Evolutionary conservation across 495 filamentous ascomycete genomes (phyloP).

Genomic region (Bryoglossum gracile): DNA sequence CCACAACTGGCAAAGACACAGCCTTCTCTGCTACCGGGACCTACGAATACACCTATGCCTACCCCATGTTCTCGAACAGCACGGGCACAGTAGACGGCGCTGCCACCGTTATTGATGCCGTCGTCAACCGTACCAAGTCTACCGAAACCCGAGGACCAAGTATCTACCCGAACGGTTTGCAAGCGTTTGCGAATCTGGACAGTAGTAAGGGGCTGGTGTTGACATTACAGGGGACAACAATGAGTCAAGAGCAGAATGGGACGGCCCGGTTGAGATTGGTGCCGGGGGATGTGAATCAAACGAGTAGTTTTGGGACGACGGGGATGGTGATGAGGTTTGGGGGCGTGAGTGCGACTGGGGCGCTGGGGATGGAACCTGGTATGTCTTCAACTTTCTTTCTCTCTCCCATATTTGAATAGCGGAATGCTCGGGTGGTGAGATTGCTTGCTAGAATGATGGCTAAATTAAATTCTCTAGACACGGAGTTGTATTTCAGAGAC

Average conservation of each 20-base stretch:
- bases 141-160: constrained; percentile 43
- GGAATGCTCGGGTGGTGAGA: too few species aligned
- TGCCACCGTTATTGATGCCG: constrained; percentile 50
- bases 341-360: constrained; percentile 4
- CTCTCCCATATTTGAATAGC: too few species aligned
- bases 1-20: constrained; percentile 48
- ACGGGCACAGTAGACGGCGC: constrained; percentile 36
- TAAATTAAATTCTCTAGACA: too few species aligned
- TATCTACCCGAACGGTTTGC: constrained; percentile 53
- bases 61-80: constrained; percentile 57
- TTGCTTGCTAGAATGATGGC: too few species aligned
- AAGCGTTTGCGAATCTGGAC: constrained; percentile 34
- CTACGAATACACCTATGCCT: constrained; percentile 45
- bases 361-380: constrained; percentile 16
- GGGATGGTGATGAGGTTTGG: constrained; percentile 1
- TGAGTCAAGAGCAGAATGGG: constrained; percentile 49
- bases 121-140: constrained; percentile 51
- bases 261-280: constrained; percentile 34
- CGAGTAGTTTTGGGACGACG: constrained; percentile 2
- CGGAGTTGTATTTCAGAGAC: constrained; percentile 39
- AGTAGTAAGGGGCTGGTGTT: constrained; percentile 23
- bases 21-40: constrained; percentile 30
- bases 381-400: too few species aligned
- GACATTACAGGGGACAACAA: constrained; percentile 30
- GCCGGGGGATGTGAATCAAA: constrained; percentile 9